Percentiles rank a stretch among this genome's conserved stretches.
Conservation (phyloP, 345 rosid species). For the Eucalyptus victrix region DNA sequence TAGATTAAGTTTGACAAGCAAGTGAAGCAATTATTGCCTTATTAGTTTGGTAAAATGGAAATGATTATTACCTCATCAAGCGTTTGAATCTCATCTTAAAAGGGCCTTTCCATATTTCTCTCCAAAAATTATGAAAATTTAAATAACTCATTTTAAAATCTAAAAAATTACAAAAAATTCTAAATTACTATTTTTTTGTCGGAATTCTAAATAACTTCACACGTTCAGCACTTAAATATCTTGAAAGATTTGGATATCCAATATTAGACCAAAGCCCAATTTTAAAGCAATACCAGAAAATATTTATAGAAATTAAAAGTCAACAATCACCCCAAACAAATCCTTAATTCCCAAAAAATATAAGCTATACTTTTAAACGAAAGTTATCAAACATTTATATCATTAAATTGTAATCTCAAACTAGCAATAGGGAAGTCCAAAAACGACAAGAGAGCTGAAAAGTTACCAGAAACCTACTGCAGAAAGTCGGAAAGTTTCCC, state of each 20-base stretch:
- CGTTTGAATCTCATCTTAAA: background rate
- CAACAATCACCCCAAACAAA: background rate
- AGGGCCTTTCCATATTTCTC: background rate
- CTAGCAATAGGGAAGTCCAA: background rate
- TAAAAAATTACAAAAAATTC: background rate
- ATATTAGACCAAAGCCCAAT: background rate
- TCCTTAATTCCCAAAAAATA: background rate
- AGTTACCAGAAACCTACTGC: background rate
- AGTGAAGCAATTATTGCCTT: background rate
- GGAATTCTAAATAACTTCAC: background rate
- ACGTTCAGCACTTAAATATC: background rate
- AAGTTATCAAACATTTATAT: background rate
- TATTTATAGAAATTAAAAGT: background rate
- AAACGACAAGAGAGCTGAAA: background rate
- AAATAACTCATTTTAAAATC: background rate
- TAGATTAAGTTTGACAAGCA: background rate
- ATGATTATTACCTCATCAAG: background rate
- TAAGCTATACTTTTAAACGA: background rate
- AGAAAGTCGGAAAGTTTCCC: background rate
- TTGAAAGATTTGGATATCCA: background rate
- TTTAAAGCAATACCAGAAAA: background rate
- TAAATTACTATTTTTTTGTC: background rate
- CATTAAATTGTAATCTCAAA: background rate
- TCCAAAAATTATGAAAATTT: background rate
- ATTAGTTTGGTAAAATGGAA: background rate